Conservation (phyloP, 2,329 filamentous ascomycete species). For the Aspergillus felis region DNA sequence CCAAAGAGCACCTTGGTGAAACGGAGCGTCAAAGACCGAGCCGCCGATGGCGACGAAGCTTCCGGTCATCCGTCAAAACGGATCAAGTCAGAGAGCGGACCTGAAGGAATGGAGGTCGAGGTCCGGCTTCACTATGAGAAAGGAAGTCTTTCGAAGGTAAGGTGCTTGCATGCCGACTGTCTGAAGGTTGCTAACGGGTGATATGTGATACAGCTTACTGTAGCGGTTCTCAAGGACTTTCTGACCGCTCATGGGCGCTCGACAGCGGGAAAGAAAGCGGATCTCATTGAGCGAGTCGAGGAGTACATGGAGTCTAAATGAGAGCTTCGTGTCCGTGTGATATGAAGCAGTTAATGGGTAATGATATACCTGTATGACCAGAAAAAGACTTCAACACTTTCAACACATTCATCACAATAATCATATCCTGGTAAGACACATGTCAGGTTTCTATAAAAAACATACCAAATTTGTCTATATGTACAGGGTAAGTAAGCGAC, state of each 20-base stretch:
- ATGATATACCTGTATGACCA: background rate
- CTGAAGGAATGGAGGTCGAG: conserved; percentile 31
- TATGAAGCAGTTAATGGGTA: background rate
- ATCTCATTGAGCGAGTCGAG: conserved; percentile 49
- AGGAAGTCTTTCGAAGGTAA: conserved; percentile 41
- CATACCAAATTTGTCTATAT: background rate
- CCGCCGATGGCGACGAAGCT: conserved; percentile 20
- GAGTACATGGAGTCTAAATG: conserved; percentile 45
- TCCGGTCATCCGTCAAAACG: conserved; percentile 41
- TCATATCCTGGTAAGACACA: too few species aligned
- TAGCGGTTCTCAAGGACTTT: conserved; percentile 46
- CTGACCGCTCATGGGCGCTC: conserved; percentile 41
- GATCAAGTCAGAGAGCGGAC: conserved; percentile 37
- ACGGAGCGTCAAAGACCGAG: conserved; percentile 33
- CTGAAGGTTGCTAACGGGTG: background rate
- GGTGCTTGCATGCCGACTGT: background rate
- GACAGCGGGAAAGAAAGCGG: conserved; percentile 46
- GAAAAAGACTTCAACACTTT: too few species aligned
- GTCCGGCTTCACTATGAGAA: conserved; percentile 41
- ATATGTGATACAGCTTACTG: conserved; percentile 37
- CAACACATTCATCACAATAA: too few species aligned
- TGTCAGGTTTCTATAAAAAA: background rate
- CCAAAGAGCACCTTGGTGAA: conserved; percentile 48
- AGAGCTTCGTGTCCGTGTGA: background rate
- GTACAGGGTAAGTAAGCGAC: background rate